Conservation (phyloP, 208 protist species). For the Crithidia sp. region DNA sequence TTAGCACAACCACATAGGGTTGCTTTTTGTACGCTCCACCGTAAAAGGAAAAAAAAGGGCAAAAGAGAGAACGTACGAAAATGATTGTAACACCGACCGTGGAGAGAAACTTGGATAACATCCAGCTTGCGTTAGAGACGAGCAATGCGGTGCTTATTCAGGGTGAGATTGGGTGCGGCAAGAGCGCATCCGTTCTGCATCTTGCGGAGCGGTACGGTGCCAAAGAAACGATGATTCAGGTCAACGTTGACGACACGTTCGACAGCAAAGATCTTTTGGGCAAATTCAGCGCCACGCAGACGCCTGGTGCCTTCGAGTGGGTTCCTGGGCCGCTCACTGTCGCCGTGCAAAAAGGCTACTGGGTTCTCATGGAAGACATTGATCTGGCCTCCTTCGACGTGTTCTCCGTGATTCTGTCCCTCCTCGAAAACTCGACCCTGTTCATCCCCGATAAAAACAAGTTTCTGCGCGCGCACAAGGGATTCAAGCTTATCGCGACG, state of each 20-base stretch:
- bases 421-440: conserved; percentile 95
- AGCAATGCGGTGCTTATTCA: conserved; percentile 85
- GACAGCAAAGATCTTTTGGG: conserved; percentile 99
- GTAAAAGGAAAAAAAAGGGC: background rate
- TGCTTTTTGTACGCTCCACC: too few species aligned
- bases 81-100: conserved; percentile 82
- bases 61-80: background rate
- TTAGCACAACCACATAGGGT: too few species aligned
- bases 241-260: conserved; percentile 97
- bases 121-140: conserved; percentile 61
- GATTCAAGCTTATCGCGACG: conserved; percentile 92
- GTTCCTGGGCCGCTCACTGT: conserved; percentile 96
- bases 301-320: conserved; percentile 98
- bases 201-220: conserved; percentile 61
- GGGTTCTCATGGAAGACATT: conserved; percentile 99
- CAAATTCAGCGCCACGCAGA: conserved; percentile 98
- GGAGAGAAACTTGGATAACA: conserved; percentile 67
- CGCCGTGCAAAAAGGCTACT: conserved; percentile 95
- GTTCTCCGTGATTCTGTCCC: conserved; percentile 95
- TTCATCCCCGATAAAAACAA: conserved; percentile 97
- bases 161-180: conserved; percentile 87
- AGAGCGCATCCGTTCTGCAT: conserved; percentile 72
- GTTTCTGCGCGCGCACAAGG: conserved; percentile 82
- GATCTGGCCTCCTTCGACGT: conserved; percentile 98
- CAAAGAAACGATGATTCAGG: conserved; percentile 82